These are phyloP conservation scores for Fusarium zealandicum DNA, from an alignment of 2,329 filamentous ascomycete genomes.

Conservation along the genomic window DNA sequence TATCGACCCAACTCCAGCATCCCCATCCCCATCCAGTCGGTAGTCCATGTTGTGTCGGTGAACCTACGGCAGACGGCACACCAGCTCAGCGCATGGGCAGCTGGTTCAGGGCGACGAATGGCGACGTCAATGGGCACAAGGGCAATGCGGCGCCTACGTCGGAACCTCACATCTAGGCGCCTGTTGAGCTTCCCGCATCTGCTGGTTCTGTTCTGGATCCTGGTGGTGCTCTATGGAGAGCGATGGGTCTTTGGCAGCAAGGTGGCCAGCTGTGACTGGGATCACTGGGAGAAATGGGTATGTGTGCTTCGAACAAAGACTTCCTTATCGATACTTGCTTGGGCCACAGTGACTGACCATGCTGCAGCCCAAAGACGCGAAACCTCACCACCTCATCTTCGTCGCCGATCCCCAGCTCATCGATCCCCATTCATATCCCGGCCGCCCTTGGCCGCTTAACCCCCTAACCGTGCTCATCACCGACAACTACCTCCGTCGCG, in stretches of 20 bases:
- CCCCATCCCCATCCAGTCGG: slow-evolving; percentile 30
- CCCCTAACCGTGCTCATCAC: slow-evolving; percentile 68
- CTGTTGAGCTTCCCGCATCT: slow-evolving; percentile 70
- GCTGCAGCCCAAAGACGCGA: slow-evolving; percentile 74
- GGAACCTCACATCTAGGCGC: slow-evolving; percentile 59
- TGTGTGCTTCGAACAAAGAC: slow-evolving; percentile 41
- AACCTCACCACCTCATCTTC: slow-evolving; percentile 83
- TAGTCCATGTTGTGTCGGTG: slow-evolving; percentile 34
- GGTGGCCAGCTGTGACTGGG: slow-evolving; percentile 79
- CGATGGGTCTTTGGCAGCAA: slow-evolving; percentile 75
- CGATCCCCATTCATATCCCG: slow-evolving; percentile 94
- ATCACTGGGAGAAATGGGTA: slow-evolving; percentile 93
- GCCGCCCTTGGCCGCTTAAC: slow-evolving; percentile 69
- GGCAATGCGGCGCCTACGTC: slow-evolving; percentile 39
- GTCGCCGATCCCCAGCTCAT: slow-evolving; percentile 91
- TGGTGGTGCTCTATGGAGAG: slow-evolving; percentile 86
- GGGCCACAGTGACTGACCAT: slow-evolving; percentile 23
- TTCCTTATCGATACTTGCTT: too few species aligned
- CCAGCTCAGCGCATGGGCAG: slow-evolving; percentile 51
- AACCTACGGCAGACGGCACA: slow-evolving; percentile 38
- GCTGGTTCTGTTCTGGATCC: slow-evolving; percentile 76
- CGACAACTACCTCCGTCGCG: slow-evolving; percentile 87
- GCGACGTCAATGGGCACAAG: slow-evolving; percentile 44
- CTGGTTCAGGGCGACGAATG: slow-evolving; percentile 51
- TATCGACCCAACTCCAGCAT: slow-evolving; percentile 24